Conservation (phyloP, 495 filamentous ascomycete genomes). For the Daldinia caldariorum region DNA sequence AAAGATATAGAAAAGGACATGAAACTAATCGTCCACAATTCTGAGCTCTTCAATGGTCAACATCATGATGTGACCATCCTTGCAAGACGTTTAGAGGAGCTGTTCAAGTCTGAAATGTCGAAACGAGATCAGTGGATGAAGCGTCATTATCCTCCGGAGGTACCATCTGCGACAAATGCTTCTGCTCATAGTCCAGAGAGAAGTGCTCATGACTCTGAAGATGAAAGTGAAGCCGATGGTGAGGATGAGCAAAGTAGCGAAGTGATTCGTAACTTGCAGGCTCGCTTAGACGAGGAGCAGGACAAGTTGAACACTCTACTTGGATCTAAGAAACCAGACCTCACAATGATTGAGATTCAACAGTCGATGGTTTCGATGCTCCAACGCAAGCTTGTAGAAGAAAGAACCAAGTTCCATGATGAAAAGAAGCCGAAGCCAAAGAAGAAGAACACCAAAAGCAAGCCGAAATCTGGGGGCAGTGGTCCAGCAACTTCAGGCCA, state of each 20-base stretch:
- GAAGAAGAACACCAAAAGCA: constrained; percentile 51
- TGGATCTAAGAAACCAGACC: constrained; percentile 73
- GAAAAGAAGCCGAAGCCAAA: constrained; percentile 53
- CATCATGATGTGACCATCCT: constrained; percentile 76
- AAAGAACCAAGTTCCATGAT: constrained; percentile 59
- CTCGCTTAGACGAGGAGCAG: constrained; percentile 62
- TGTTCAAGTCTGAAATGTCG: constrained; percentile 78
- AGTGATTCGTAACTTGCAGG: constrained; percentile 44
- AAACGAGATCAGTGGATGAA: constrained; percentile 81
- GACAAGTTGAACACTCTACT: constrained; percentile 73
- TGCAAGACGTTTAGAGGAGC: constrained; percentile 73
- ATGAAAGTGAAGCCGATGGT: constrained; percentile 52
- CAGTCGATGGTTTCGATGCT: constrained; percentile 58
- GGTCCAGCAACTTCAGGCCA: constrained; percentile 22
- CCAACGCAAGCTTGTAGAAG: constrained; percentile 59
- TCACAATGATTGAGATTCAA: constrained; percentile 66
- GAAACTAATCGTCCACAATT: constrained; percentile 85
- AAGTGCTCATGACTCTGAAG: constrained; percentile 68
- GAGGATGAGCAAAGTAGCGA: constrained; percentile 48
- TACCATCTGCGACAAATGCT: constrained; percentile 54
- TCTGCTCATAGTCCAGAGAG: constrained; percentile 57
- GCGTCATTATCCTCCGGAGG: constrained; percentile 70
- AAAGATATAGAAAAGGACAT: constrained; percentile 90
- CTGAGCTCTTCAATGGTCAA: constrained; percentile 86
- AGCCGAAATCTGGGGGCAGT: constrained; percentile 40